phyloP scores from a whole-genome alignment of 2,329 filamentous ascomycete species.

The Cadophora sp. region DNA sequence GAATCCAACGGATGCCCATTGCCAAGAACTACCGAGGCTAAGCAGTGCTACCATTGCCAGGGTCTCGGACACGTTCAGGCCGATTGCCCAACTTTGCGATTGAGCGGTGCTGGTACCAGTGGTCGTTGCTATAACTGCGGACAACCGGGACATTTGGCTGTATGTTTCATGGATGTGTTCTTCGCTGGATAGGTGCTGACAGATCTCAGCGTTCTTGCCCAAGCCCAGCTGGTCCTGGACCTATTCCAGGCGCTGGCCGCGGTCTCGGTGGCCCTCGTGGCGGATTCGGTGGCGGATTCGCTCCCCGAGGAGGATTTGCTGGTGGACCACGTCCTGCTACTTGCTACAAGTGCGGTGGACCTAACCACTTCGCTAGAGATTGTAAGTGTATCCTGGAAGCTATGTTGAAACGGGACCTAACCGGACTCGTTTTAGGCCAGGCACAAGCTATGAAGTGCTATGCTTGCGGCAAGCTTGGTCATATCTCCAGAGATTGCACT shows the following conservation, averaged over 20 bases:
- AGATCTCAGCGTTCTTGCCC: slow-evolving; percentile 76
- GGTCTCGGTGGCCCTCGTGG: slow-evolving; percentile 75
- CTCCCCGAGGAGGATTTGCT: slow-evolving; percentile 76
- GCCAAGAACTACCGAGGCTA: slow-evolving; percentile 95
- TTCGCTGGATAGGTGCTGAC: slow-evolving; percentile 31
- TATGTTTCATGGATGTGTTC: slow-evolving; percentile 52
- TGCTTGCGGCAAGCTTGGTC: slow-evolving; percentile 72
- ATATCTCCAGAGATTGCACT: slow-evolving; percentile 79
- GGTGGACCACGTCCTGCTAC: slow-evolving; percentile 73
- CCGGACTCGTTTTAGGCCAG: slow-evolving; percentile 54
- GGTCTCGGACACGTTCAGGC: slow-evolving; percentile 98
- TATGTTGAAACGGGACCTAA: slow-evolving; percentile 6
- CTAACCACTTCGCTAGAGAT: slow-evolving; percentile 97
- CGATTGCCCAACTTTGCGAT: slow-evolving; percentile 94
- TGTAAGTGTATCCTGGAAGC: slow-evolving; percentile 53
- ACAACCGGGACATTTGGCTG: slow-evolving; percentile 89
- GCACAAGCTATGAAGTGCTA: slow-evolving; percentile 86
- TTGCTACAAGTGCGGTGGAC: slow-evolving; percentile 80
- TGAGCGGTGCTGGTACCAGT: slow-evolving; percentile 81
- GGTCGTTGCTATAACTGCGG: slow-evolving; percentile 98
- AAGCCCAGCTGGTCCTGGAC: slow-evolving; percentile 66
- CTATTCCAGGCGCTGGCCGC: slow-evolving; percentile 59
- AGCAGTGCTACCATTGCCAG: slow-evolving; percentile 99
- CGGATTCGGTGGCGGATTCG: slow-evolving; percentile 67
- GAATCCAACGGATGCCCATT: slow-evolving; percentile 98